Evolutionary conservation across 768 basidiomycete species (phyloP), one percentile per base, ranked within the genome.

Genomic region (Lactarius sp.): DNA sequence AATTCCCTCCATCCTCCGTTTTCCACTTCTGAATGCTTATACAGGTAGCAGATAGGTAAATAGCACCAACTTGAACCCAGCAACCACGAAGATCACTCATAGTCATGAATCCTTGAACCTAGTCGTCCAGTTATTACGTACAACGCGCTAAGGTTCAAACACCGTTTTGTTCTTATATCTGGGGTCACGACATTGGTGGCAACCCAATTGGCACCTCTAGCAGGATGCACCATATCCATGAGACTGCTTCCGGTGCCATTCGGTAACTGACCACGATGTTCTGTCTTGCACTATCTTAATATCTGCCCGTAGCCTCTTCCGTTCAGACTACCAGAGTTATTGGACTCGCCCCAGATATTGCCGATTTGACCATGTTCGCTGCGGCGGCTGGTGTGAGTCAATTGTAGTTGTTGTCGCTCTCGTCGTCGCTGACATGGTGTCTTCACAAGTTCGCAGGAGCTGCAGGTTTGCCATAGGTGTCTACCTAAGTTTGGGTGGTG

Each of bases 201-300:
- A 13, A 75, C 79, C 56, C 56, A 80, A 0, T 79, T 85, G 36
- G 86, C 86, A 68, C 85, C 87, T 4, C 71, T 89, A 4, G 81
- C 86, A 67, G 74, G 72, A 65, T 71, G 72, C 14, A 49, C 76
- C n/a, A 70, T 77, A 51, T 68, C 75, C 42, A 55, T 70, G 39
- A 67, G 59, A 52, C 64, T 73, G 46, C 67, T 70, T 39, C 52
- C 70, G 70, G 78, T 44, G 27, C 9, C 62, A 8, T 27, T 39
- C 1, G 13, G 82, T 80, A 57, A 75, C 78, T 59, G 18, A 14
- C 18, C 31, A 44, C 3, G 33, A 27, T 34, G 13, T 10, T n/a
- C 57, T 2, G 16, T 46, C 10, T 8, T 10, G 18, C 27, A 22
- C 14, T 1, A n/a, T 52, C 34, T 46, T 16, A 31, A 22, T 49